Percentiles rank a stretch among this genome's conserved stretches.
Conservation (phyloP, 2,329 filamentous ascomycete genomes). For the Fusarium buharicum region DNA sequence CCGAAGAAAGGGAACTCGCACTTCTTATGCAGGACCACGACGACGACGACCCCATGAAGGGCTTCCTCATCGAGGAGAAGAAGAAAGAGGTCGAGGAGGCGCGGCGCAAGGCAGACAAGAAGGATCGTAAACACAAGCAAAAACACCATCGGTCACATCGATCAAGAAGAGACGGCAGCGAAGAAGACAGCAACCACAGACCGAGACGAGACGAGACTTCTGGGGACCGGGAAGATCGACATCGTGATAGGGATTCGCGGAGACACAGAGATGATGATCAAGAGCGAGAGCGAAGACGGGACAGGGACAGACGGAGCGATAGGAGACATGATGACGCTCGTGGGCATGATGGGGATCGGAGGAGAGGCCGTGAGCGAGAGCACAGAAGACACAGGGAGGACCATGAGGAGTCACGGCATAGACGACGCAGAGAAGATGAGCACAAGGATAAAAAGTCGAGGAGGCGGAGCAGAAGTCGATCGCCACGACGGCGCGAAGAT, state of each 20-base stretch:
- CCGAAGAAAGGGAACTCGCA: constrained; percentile 83
- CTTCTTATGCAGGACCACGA: constrained; percentile 82
- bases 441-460: constrained; percentile 38
- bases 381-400: constrained; percentile 47
- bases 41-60: constrained; percentile 98
- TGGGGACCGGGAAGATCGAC: constrained; percentile 41
- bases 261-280: constrained; percentile 46
- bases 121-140: constrained; percentile 59
- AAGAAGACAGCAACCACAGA: constrained; percentile 47
- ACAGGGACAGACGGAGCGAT: constrained; percentile 33
- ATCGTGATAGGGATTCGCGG: constrained; percentile 47
- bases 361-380: constrained; percentile 39
- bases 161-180: constrained; percentile 49
- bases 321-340: constrained; percentile 41
- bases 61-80: constrained; percentile 88
- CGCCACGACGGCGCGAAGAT: constrained; percentile 50
- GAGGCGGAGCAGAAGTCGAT: constrained; percentile 55
- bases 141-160: constrained; percentile 60
- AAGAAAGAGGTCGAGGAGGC: constrained; percentile 85
- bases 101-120: constrained; percentile 61
- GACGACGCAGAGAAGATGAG: constrained; percentile 46
- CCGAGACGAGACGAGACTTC: constrained; percentile 54
- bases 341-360: constrained; percentile 42
- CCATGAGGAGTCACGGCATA: constrained; percentile 43
- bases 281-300: constrained; percentile 44